Evolutionary conservation across 768 basidiomycete species (phyloP).

Genomic region (Kwoniella sp.): DNA sequence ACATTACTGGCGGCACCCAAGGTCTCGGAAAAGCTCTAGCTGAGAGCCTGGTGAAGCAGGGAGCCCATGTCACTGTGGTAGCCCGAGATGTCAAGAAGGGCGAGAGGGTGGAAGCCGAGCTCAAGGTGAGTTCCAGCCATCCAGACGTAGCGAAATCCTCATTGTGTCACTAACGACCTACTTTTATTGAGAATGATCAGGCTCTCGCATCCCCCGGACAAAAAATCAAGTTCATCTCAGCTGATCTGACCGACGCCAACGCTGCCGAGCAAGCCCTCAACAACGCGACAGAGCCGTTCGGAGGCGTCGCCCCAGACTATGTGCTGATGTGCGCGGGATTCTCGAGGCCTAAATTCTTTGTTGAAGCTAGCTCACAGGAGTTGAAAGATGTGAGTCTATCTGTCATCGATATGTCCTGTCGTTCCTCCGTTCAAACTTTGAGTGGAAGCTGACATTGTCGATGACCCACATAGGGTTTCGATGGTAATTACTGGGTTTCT

Average conservation of each 20-base stretch:
- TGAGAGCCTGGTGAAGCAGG: slow-evolving; percentile 63
- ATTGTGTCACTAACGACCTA: too few relatives aligned
- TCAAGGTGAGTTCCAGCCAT: slow-evolving; percentile 63
- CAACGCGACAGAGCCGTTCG: slow-evolving; percentile 63
- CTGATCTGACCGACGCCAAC: slow-evolving; percentile 63
- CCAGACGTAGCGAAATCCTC: too few relatives aligned
- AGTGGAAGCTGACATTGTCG: neutral
- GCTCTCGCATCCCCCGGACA: slow-evolving; percentile 60
- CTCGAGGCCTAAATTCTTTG: slow-evolving; percentile 67
- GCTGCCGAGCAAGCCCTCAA: slow-evolving; percentile 67
- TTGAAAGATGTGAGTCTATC: slow-evolving; percentile 56
- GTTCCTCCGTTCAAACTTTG: too few relatives aligned
- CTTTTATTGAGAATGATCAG: too few relatives aligned
- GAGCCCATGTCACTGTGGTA: slow-evolving; percentile 83
- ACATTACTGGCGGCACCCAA: slow-evolving; percentile 79
- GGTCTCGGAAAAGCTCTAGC: slow-evolving; percentile 80
- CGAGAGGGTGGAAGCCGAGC: slow-evolving; percentile 62
- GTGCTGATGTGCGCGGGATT: slow-evolving; percentile 79
- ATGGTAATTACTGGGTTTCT: slow-evolving; percentile 63
- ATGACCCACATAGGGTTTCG: slow-evolving; percentile 59
- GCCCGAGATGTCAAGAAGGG: slow-evolving; percentile 70
- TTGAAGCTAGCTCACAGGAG: slow-evolving; percentile 68
- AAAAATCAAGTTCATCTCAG: slow-evolving; percentile 68
- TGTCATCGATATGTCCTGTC: neutral
- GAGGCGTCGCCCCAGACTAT: slow-evolving; percentile 69